Conservation (phyloP, 2,329 filamentous ascomycete genomes). For the Cladorrhinum sp. region DNA sequence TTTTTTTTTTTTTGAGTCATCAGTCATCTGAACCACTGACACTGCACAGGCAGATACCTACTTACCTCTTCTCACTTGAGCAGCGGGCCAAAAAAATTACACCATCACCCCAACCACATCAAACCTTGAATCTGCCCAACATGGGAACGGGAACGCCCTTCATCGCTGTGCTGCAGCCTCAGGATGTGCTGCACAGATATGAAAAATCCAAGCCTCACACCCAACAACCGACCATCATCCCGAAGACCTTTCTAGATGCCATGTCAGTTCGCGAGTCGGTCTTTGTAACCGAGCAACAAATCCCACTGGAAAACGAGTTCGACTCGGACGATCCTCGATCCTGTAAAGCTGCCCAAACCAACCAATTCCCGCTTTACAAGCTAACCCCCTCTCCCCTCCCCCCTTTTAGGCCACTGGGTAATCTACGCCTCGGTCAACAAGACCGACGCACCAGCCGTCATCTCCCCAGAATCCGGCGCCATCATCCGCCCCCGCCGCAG, state of each 20-base stretch:
- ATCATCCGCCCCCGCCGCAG: slow-evolving; percentile 43
- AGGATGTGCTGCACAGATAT: slow-evolving; percentile 45
- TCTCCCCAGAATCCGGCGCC: slow-evolving; percentile 41
- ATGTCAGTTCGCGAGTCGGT: slow-evolving; percentile 61
- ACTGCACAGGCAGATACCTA: too few species aligned
- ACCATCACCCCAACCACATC: too few species aligned
- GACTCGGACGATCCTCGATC: slow-evolving; percentile 72
- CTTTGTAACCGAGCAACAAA: slow-evolving; percentile 58
- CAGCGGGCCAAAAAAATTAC: too few species aligned
- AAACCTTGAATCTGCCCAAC: not conserved
- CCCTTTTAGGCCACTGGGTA: slow-evolving; percentile 67
- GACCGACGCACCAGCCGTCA: slow-evolving; percentile 39
- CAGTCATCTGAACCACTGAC: slow-evolving; percentile 51
- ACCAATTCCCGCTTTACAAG: too few species aligned
- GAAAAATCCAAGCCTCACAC: slow-evolving; percentile 38
- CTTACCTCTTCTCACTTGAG: too few species aligned
- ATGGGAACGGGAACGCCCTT: slow-evolving; percentile 44
- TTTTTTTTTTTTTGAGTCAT: too few species aligned
- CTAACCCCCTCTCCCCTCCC: not conserved
- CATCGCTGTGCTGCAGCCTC: slow-evolving; percentile 46
- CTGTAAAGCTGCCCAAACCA: too few species aligned
- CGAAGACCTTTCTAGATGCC: slow-evolving; percentile 58
- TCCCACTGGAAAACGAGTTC: slow-evolving; percentile 66
- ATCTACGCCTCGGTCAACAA: slow-evolving; percentile 66
- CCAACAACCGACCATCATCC: slow-evolving; percentile 44